Evolutionary conservation across 225 moss, liverwort and hornwort genomes (phyloP).

Genomic region (Antitrichia curtipendula): DNA sequence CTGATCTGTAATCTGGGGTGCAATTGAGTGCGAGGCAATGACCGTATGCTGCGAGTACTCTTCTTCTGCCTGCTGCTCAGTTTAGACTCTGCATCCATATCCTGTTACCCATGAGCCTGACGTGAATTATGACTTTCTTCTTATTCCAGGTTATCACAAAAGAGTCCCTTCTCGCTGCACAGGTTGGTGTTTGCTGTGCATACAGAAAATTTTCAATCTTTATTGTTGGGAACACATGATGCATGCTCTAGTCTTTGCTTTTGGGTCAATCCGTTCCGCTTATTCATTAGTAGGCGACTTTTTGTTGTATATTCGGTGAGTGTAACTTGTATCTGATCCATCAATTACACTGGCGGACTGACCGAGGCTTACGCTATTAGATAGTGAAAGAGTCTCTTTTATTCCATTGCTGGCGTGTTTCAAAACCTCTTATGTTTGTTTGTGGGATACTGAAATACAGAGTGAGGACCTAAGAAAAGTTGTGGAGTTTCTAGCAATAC

Average conservation of each 20-base stretch:
- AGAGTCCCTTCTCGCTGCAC: constrained; percentile 74
- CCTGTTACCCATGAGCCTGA: not conserved
- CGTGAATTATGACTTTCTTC: not conserved
- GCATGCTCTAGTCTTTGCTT: not conserved
- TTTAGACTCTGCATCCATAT: not conserved
- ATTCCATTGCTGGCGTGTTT: not conserved
- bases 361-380: not conserved
- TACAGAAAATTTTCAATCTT: not conserved
- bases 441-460: constrained; percentile 24
- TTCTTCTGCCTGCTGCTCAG: not conserved
- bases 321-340: not conserved
- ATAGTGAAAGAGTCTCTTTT: not conserved
- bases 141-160: constrained; percentile 74
- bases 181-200: constrained; percentile 33
- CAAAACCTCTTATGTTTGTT: not conserved
- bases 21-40: not conserved
- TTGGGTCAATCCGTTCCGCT: not conserved
- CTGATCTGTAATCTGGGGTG: not conserved
- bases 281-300: not conserved
- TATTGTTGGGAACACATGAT: not conserved
- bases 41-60: not conserved
- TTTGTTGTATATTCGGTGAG: not conserved
- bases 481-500: constrained; percentile 68
- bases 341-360: not conserved
- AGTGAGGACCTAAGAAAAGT: constrained; percentile 86